Evolutionary conservation across 2,329 filamentous ascomycete genomes (phyloP).

Genomic region (Fusarium hostae): DNA sequence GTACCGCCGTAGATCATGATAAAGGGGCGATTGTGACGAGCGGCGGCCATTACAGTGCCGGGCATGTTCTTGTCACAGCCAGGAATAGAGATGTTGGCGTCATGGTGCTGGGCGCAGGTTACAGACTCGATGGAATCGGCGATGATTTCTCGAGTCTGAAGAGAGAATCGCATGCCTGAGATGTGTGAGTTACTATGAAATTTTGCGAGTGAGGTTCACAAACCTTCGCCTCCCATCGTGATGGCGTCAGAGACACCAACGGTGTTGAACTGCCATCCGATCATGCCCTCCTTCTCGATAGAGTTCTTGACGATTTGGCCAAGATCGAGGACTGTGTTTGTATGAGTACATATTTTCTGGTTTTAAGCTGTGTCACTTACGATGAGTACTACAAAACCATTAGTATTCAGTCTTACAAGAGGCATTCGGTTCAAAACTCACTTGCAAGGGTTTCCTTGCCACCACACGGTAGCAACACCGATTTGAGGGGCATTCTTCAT

Average conservation of each 20-base stretch:
- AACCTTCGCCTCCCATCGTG: slow-evolving; percentile 93
- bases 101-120: slow-evolving; percentile 90
- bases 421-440: slow-evolving; percentile 58
- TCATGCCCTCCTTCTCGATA: slow-evolving; percentile 83
- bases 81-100: slow-evolving; percentile 92
- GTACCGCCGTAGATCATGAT: slow-evolving; percentile 96
- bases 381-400: slow-evolving; percentile 51
- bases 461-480: slow-evolving; percentile 92
- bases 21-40: slow-evolving; percentile 89
- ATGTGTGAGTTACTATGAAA: neutral
- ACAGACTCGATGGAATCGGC: slow-evolving; percentile 95
- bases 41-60: slow-evolving; percentile 89
- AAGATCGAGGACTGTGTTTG: slow-evolving; percentile 76
- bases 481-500: slow-evolving; percentile 95
- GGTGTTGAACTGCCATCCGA: slow-evolving; percentile 95
- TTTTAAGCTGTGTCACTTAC: slow-evolving; percentile 47
- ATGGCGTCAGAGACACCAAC: slow-evolving; percentile 91
- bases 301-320: slow-evolving; percentile 88
- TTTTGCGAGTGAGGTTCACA: slow-evolving; percentile 29
- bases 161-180: slow-evolving; percentile 89
- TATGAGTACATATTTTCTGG: slow-evolving; percentile 26
- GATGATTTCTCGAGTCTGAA: slow-evolving; percentile 91
- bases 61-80: slow-evolving; percentile 99
- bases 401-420: neutral
- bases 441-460: slow-evolving; percentile 98